Conservation (phyloP, 192 early-diverging fungal species). For the Linnemannia zychae region DNA sequence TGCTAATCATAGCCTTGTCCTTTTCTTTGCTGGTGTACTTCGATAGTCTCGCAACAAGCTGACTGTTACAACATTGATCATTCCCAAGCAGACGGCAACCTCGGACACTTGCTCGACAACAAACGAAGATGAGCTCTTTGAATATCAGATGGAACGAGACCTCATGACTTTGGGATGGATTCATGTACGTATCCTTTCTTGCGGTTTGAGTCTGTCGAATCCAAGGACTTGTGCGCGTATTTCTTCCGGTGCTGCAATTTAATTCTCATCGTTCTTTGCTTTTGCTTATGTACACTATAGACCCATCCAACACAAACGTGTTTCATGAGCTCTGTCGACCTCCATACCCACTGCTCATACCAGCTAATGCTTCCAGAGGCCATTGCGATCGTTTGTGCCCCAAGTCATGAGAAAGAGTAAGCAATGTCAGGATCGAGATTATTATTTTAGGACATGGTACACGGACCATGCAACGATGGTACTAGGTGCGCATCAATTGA, state of each 20-base stretch:
- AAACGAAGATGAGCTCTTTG: conserved; percentile 89
- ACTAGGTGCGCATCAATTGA: background rate
- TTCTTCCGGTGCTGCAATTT: background rate
- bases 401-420: conserved; percentile 74
- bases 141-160: conserved; percentile 78
- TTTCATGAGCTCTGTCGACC: conserved; percentile 93
- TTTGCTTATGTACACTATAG: conserved; percentile 22
- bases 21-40: background rate
- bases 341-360: conserved; percentile 94
- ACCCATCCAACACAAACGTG: conserved; percentile 96
- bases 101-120: conserved; percentile 87
- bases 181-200: conserved; percentile 63
- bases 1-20: background rate
- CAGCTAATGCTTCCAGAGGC: conserved; percentile 94
- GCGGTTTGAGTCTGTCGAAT: background rate
- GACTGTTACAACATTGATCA: conserved; percentile 80
- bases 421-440: background rate
- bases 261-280: background rate
- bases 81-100: conserved; percentile 92
- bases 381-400: conserved; percentile 92
- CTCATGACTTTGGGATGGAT: conserved; percentile 93
- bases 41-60: conserved; percentile 68
- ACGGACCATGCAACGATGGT: background rate
- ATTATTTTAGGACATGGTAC: background rate
- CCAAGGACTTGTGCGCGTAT: background rate